Conservation (phyloP, 2,329 filamentous ascomycete genomes). For the Seiridium cupressi region DNA sequence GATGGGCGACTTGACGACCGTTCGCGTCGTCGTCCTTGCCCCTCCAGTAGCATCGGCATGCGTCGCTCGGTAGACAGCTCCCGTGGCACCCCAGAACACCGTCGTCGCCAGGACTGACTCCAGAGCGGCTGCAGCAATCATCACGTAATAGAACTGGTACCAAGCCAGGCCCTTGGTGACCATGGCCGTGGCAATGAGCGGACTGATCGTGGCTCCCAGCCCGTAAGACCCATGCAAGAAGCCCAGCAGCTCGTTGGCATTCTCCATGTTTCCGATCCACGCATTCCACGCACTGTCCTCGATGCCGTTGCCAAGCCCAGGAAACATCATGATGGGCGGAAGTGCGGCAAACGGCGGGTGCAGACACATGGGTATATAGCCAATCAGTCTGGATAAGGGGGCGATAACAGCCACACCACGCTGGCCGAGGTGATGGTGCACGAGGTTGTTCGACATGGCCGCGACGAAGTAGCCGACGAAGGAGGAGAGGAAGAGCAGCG, state of each 20-base stretch:
- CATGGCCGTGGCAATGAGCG: slow-evolving; percentile 71
- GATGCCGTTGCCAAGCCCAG: slow-evolving; percentile 11
- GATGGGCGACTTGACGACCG: slow-evolving; percentile 47
- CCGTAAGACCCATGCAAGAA: slow-evolving; percentile 73
- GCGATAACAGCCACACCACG: slow-evolving; percentile 62
- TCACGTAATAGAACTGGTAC: slow-evolving; percentile 76
- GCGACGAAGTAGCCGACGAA: slow-evolving; percentile 62
- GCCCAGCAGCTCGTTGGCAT: slow-evolving; percentile 71
- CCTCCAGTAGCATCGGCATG: slow-evolving; percentile 28
- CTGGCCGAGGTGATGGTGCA: slow-evolving; percentile 62
- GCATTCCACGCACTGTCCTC: slow-evolving; percentile 60
- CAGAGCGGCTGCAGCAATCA: slow-evolving; percentile 58
- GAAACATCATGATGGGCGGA: slow-evolving; percentile 23
- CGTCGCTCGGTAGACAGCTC: slow-evolving; percentile 49
- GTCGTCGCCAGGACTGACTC: slow-evolving; percentile 51
- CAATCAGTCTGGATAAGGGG: slow-evolving; percentile 59
- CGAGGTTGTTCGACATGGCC: slow-evolving; percentile 57
- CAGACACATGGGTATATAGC: slow-evolving; percentile 62
- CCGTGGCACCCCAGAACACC: slow-evolving; percentile 65
- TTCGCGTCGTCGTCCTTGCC: slow-evolving; percentile 42
- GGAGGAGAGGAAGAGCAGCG: slow-evolving; percentile 62
- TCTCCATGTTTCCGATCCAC: slow-evolving; percentile 68
- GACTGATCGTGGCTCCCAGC: slow-evolving; percentile 66
- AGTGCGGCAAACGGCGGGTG: slow-evolving; percentile 70
- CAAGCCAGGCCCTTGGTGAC: slow-evolving; percentile 65